Base-by-base conservation (phyloP, 257 asterid species). In the Paulownia fortunei region DNA sequence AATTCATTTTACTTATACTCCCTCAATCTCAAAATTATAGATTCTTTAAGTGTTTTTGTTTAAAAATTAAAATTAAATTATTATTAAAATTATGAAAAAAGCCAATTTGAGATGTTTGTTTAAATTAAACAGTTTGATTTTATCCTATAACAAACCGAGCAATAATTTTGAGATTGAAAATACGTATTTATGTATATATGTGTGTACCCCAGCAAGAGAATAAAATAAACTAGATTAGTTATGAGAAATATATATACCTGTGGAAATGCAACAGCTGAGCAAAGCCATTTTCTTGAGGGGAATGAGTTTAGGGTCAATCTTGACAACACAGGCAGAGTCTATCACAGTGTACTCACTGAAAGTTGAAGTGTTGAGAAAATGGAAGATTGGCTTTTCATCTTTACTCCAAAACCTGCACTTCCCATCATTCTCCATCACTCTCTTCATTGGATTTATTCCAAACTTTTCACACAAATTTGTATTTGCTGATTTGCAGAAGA, bases 191-290 rank as follows among this genome's bases (percentile, higher is more conserved):
- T n/a, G n/a, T n/a, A n/a, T n/a, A n/a, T n/a, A n/a, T n/a, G n/a
- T n/a, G n/a, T n/a, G n/a, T n/a, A n/a, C n/a, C n/a, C n/a, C n/a
- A n/a, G n/a, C n/a, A n/a, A n/a, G n/a, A n/a, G n/a, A n/a, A n/a
- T n/a, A n/a, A n/a, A n/a, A n/a, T n/a, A n/a, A n/a, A n/a, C n/a
- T n/a, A n/a, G n/a, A n/a, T n/a, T n/a, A 39, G 8, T 41, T 9
- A 39, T 39, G 12, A 51, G 59, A 51, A 51, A n/a, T n/a, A n/a
- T n/a, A n/a, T n/a, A 34, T 62, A 62, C 69, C 69, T 30, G 69
- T 62, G 21, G 69, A 30, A 16, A 62, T 30, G 21, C 69, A 30
- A 1, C 24, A 62, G 26, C 69, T 62, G 69, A 62, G 69, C 23
- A 62, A 16, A 62, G 46, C 23, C 42, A 62, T 34, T 16, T 62